These are phyloP conservation scores for Parathielavia hyrcaniae DNA, from an alignment of 495 filamentous ascomycete species.

Conservation along the genomic window DNA sequence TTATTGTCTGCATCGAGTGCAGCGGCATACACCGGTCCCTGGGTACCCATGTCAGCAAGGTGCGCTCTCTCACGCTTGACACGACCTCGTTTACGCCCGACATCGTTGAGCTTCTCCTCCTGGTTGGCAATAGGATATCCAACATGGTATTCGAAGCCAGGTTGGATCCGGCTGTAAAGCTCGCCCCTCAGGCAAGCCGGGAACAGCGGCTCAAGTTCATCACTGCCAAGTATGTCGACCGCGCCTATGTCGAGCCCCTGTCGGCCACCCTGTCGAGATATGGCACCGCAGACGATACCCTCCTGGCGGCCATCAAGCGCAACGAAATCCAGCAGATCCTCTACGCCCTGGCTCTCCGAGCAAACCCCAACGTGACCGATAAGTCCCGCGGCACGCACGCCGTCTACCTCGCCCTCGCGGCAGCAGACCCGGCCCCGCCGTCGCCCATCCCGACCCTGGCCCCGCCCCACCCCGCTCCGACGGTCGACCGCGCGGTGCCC, in stretches of 20 bases:
- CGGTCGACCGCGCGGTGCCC: conserved; percentile 38
- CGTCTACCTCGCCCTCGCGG: conserved; percentile 86
- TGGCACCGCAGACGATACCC: conserved; percentile 74
- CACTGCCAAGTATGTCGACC: conserved; percentile 86
- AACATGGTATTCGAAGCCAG: conserved; percentile 96
- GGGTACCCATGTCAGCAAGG: conserved; percentile 95
- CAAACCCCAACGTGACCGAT: conserved; percentile 81
- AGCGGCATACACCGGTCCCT: conserved; percentile 95
- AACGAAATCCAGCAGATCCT: conserved; percentile 90
- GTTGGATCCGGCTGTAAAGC: conserved; percentile 65
- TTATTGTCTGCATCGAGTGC: conserved; percentile 96
- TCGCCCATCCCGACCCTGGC: conserved; percentile 35
- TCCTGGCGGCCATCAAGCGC: conserved; percentile 88
- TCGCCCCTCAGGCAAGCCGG: conserved; percentile 65
- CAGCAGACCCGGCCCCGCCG: conserved; percentile 80
- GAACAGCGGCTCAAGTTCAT: conserved; percentile 91
- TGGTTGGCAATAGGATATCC: conserved; percentile 86
- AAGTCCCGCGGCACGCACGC: conserved; percentile 82
- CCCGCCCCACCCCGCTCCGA: conserved; percentile 19
- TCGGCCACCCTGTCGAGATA: conserved; percentile 69
- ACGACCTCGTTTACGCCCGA: conserved; percentile 93
- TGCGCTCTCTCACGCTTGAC: conserved; percentile 91
- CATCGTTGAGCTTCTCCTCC: conserved; percentile 87
- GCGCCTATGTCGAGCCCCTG: conserved; percentile 71
- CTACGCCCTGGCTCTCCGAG: conserved; percentile 80